phyloP scores from a whole-genome alignment of 2,329 filamentous ascomycete genomes.

The Lecanosticta acicola region DNA sequence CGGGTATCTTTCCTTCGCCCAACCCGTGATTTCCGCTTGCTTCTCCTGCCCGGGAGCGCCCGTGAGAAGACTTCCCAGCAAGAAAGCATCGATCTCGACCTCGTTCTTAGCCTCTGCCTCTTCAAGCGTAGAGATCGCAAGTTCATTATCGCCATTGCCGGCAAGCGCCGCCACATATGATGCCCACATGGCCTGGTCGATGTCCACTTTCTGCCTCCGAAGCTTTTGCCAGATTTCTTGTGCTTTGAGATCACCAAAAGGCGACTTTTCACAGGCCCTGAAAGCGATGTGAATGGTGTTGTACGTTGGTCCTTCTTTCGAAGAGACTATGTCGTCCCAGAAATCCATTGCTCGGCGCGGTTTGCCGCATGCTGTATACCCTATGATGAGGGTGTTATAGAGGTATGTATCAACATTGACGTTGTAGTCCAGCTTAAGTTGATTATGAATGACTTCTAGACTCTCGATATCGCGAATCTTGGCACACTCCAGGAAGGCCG shows the following conservation, averaged over 20 bases:
- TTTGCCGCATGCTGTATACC: constrained; percentile 66
- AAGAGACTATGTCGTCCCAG: constrained; percentile 78
- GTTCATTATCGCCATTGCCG: constrained; percentile 63
- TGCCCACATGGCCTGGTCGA: constrained; percentile 67
- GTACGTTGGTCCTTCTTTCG: constrained; percentile 79
- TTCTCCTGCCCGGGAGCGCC: constrained; percentile 54
- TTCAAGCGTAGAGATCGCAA: constrained; percentile 60
- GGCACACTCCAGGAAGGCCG: constrained; percentile 67
- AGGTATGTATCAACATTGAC: constrained; percentile 71
- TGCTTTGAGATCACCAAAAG: constrained; percentile 42
- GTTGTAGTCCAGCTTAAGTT: constrained; percentile 85
- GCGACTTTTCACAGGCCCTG: constrained; percentile 63
- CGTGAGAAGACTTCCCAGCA: constrained; percentile 77
- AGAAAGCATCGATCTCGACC: constrained; percentile 59
- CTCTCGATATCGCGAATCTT: constrained; percentile 46
- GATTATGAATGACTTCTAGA: constrained; percentile 76
- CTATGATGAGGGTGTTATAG: constrained; percentile 81
- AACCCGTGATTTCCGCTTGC: constrained; percentile 66
- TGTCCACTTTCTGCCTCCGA: constrained; percentile 67
- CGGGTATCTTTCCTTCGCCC: constrained; percentile 65
- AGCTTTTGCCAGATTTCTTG: constrained; percentile 65
- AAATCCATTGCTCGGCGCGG: constrained; percentile 65
- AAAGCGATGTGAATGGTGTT: constrained; percentile 76
- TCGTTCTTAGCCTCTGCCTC: constrained; percentile 63
- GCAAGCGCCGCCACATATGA: constrained; percentile 73